A percentile compares a stretch with the other conserved stretches of the same genome.
Conservation (phyloP, 2,329 filamentous ascomycete genomes). For the Exserohilum turcica region DNA sequence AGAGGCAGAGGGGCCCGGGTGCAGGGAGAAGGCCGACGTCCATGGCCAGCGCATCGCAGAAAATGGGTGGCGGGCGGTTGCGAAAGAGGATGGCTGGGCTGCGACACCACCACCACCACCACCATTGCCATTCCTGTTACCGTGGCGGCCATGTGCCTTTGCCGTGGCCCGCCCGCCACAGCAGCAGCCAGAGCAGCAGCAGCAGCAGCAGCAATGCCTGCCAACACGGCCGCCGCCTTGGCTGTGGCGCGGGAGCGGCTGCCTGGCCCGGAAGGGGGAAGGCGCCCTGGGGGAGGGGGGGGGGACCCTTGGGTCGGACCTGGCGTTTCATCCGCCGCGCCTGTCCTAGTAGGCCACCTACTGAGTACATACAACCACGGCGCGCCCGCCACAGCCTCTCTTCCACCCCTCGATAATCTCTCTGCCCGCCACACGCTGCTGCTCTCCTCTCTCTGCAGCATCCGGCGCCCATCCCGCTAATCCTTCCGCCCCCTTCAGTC, state of each 20-base stretch:
- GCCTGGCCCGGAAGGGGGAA: conserved; percentile 5
- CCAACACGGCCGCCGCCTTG: background rate
- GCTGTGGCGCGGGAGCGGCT: conserved; percentile 4
- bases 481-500: background rate
- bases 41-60: conserved; percentile 27
- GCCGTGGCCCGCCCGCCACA: conserved; percentile 2
- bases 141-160: background rate
- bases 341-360: background rate
- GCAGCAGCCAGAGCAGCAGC: background rate
- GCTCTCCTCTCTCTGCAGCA: background rate
- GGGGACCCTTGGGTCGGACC: conserved; percentile 5
- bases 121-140: too few species aligned
- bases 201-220: background rate
- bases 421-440: conserved; percentile 1
- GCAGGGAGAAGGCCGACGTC: conserved; percentile 17
- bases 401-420: background rate
- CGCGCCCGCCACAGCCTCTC: too few species aligned
- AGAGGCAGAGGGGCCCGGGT: conserved; percentile 14
- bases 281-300: background rate
- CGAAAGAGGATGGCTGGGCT: conserved; percentile 4
- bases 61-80: conserved; percentile 23
- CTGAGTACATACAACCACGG: background rate
- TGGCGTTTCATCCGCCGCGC: conserved; percentile 7
- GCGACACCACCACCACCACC: background rate
- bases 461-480: background rate